A percentile compares a stretch with the other conserved stretches of the same genome.
Evolutionary conservation across 2,329 filamentous ascomycete species (phyloP).

Genomic region (Penicillium glabrum): DNA sequence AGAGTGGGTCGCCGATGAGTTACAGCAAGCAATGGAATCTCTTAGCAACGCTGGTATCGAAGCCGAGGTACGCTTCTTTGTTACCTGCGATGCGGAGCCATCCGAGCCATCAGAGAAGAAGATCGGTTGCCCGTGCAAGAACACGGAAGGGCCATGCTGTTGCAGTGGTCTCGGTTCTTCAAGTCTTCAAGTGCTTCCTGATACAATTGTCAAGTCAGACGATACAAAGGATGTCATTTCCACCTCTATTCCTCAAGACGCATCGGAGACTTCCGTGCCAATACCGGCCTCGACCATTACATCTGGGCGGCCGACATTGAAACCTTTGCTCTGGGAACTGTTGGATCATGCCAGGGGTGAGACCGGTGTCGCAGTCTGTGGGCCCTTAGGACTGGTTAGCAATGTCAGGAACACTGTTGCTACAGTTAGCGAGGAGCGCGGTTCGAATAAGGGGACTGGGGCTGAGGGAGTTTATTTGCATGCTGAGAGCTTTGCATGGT

Average conservation of each 20-base stretch:
- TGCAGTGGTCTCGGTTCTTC: not conserved
- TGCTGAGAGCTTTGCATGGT: conserved; percentile 6
- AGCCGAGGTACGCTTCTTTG: conserved; percentile 5
- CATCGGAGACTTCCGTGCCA: not conserved
- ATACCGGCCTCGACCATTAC: not conserved
- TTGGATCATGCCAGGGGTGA: conserved; percentile 6
- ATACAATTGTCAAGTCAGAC: not conserved
- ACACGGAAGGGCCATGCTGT: conserved; percentile 2
- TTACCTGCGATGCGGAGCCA: conserved; percentile 2
- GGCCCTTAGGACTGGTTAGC: conserved; percentile 3
- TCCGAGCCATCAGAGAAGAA: not conserved
- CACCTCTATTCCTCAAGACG: not conserved
- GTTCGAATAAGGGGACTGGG: conserved; percentile 7
- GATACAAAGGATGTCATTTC: not conserved
- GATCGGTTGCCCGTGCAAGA: not conserved
- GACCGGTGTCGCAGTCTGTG: conserved; percentile 10
- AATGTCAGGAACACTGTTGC: conserved; percentile 6
- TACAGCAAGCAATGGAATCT: not conserved
- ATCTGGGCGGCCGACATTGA: conserved; percentile 3
- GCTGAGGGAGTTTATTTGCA: conserved; percentile 11
- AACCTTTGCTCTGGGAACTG: not conserved
- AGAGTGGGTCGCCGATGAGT: conserved; percentile 9
- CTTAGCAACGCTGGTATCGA: not conserved
- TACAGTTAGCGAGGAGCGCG: conserved; percentile 8
- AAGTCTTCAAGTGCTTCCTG: not conserved